Evolutionary conservation across 2,329 filamentous ascomycete species (phyloP).

Genomic region (Furcasterigmium sp.): DNA sequence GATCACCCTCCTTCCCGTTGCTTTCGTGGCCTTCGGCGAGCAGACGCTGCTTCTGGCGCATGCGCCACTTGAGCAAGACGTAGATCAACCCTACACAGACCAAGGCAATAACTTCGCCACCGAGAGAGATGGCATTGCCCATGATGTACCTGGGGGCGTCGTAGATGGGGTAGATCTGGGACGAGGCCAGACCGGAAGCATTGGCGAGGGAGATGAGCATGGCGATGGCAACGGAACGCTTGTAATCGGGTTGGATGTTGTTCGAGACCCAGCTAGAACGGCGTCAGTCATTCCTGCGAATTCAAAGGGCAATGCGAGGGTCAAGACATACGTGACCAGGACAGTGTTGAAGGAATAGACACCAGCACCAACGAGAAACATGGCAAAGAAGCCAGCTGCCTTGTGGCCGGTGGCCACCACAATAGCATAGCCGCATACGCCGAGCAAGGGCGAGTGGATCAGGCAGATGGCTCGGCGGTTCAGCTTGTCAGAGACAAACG

Average conservation of each 20-base stretch:
- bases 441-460: slow-evolving; percentile 19
- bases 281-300: not conserved
- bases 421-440: slow-evolving; percentile 26
- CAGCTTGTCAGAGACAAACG: slow-evolving; percentile 23
- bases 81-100: slow-evolving; percentile 5
- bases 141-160: slow-evolving; percentile 22
- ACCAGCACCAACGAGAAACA: slow-evolving; percentile 19
- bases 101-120: slow-evolving; percentile 12
- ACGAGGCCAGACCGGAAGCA: slow-evolving; percentile 20
- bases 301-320: not conserved
- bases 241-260: slow-evolving; percentile 25
- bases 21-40: not conserved
- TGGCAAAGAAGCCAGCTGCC: slow-evolving; percentile 24
- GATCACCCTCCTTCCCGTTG: slow-evolving; percentile 2
- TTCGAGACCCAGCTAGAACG: slow-evolving; percentile 22
- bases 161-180: slow-evolving; percentile 24
- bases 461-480: slow-evolving; percentile 22
- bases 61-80: not conserved
- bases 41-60: slow-evolving; percentile 1
- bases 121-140: slow-evolving; percentile 15
- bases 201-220: slow-evolving; percentile 22
- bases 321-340: slow-evolving; percentile 7
- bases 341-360: slow-evolving; percentile 7
- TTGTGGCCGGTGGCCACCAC: slow-evolving; percentile 19
- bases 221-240: slow-evolving; percentile 24